A percentile compares a stretch with the other conserved stretches of the same genome.
phyloP scores from a whole-genome alignment of 2,329 filamentous ascomycete genomes.

The Macrophomina pseudophaseolina region DNA sequence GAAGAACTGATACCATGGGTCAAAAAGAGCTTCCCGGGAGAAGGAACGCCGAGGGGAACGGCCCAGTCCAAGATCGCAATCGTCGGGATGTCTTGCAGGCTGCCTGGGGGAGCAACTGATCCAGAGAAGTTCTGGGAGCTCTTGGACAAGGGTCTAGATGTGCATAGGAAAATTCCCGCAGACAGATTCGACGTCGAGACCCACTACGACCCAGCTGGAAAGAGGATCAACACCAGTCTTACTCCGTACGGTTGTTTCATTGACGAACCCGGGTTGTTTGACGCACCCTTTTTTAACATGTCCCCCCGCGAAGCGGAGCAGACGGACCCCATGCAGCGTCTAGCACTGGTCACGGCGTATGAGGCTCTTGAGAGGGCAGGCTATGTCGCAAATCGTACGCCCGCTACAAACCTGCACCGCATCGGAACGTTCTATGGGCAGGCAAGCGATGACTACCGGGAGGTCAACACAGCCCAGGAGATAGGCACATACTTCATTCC shows the following conservation, averaged over 20 bases:
- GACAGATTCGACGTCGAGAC: slow-evolving; percentile 33
- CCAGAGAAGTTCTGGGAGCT: slow-evolving; percentile 45
- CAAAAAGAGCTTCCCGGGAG: too few species aligned
- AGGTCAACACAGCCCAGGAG: slow-evolving; percentile 33
- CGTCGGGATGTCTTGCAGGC: slow-evolving; percentile 34
- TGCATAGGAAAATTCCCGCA: slow-evolving; percentile 36
- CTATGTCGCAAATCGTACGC: slow-evolving; percentile 33
- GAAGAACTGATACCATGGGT: too few species aligned
- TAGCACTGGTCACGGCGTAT: slow-evolving; percentile 31
- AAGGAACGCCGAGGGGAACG: too few species aligned
- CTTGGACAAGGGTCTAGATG: slow-evolving; percentile 40
- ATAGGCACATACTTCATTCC: slow-evolving; percentile 63
- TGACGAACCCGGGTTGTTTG: slow-evolving; percentile 32
- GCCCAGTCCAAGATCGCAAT: slow-evolving; percentile 45
- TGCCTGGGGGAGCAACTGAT: slow-evolving; percentile 31
- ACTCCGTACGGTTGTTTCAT: slow-evolving; percentile 37
- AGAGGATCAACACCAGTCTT: slow-evolving; percentile 29
- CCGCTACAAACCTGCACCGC: slow-evolving; percentile 34
- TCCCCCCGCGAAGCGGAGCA: slow-evolving; percentile 33
- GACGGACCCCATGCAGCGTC: slow-evolving; percentile 30
- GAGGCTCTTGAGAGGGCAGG: slow-evolving; percentile 33
- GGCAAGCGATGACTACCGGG: slow-evolving; percentile 39
- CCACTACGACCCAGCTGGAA: slow-evolving; percentile 33
- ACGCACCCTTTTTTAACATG: slow-evolving; percentile 33
- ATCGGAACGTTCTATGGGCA: slow-evolving; percentile 41